Base-by-base conservation (phyloP, 2,329 filamentous ascomycete species). In the Aspergillus sp. region DNA sequence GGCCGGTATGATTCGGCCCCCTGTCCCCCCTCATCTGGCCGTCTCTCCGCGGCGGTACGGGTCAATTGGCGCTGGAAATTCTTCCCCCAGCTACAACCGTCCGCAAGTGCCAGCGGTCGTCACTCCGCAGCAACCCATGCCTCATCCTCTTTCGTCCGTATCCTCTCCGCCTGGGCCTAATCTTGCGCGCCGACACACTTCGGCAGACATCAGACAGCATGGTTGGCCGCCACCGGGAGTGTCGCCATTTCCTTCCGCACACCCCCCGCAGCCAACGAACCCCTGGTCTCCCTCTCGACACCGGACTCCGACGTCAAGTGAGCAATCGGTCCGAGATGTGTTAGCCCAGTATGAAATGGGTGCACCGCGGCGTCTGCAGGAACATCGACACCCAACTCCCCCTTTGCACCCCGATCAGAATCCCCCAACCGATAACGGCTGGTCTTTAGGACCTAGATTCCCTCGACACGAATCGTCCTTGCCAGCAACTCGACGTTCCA, bases 191-290 rank as follows among this genome's bases (percentile, higher is more conserved):
- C 87, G 94, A 62, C 95, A 99, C 77, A 99, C 95, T 1, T 94
- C 93, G 41, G 95, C 95, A 60, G 95, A 99, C 73, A 98, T 99
- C 68, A 89, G 95, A 56, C 89, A 93, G 68, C 90, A 92, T 72
- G 91, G 90, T 39, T 94, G 90, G 87, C 88, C 82, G 82, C 72
- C 75, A 42, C 67, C 73, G 52, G 71, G 81, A 44, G 82, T 85
- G 25, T 90, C 89, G 5, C 90, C 88, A 10, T 90, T 87, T 71
- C 82, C 84, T 7, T 88, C 88, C 3, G 87, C 87, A 10, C 82
- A 86, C 70, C 80, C 83, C 7, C 87, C 88, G 5, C 82, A 87
- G 63, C 83, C 82, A 56, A 84, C 83, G 15, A 77, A 81, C 38
- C 86, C 86, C 62, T 90, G 88, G 87, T 87, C 88, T 15, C 86